phyloP scores from a whole-genome alignment of 2,329 filamentous ascomycete species.

The Hypoxylon sp. region DNA sequence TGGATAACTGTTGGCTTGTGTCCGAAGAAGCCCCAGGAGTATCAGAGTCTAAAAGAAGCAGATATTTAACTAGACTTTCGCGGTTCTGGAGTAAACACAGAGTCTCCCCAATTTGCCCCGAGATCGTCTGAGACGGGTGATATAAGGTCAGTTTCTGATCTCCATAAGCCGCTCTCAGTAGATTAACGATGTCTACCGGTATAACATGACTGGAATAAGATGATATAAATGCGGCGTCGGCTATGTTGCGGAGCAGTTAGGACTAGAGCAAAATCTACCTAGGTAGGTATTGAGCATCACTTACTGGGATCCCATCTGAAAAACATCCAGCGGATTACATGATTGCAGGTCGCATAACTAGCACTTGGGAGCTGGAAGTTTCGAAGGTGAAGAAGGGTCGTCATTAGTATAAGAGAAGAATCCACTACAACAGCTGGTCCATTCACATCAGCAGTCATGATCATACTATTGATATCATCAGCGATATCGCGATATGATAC shows the following conservation, averaged over 20 bases:
- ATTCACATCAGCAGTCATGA: constrained; percentile 82
- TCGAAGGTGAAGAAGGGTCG: constrained; percentile 73
- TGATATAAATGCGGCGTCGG: constrained; percentile 76
- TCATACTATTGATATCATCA: constrained; percentile 78
- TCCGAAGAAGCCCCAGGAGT: constrained; percentile 23
- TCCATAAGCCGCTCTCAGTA: constrained; percentile 79
- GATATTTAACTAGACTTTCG: constrained; percentile 64
- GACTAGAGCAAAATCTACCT: neutral
- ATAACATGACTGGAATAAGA: constrained; percentile 73
- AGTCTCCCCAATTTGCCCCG: constrained; percentile 63
- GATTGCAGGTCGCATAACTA: constrained; percentile 75
- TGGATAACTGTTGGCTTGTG: constrained; percentile 8
- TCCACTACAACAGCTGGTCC: constrained; percentile 86
- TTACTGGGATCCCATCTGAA: constrained; percentile 85
- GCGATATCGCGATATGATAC: constrained; percentile 75
- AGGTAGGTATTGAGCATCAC: constrained; percentile 47
- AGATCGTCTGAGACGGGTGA: constrained; percentile 56
- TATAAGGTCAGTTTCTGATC: constrained; percentile 52
- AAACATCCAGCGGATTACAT: constrained; percentile 85
- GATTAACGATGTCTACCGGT: constrained; percentile 74
- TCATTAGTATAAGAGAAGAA: constrained; percentile 80
- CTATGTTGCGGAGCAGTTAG: constrained; percentile 56
- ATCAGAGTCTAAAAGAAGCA: constrained; percentile 64
- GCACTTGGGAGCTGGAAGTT: constrained; percentile 77
- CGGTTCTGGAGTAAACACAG: constrained; percentile 61